Conservation (phyloP, 805 yeast species). For the Zygosaccharomyces gambellarensis region DNA sequence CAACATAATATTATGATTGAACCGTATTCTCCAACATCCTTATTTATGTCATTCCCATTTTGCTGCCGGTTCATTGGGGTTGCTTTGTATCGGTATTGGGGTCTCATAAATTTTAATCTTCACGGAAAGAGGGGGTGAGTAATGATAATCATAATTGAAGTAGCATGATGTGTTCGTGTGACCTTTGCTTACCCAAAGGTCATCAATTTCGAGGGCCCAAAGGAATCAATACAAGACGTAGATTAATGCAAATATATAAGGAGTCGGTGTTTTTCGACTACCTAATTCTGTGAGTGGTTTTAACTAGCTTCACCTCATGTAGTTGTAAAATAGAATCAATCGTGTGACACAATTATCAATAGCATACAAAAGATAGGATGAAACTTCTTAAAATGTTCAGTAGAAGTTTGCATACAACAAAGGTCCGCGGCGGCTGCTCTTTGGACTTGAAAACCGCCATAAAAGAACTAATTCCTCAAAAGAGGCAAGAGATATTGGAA, state of each 20-base stretch:
- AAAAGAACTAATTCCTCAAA: conserved; percentile 39
- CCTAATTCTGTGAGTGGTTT: background rate
- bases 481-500: conserved; percentile 37
- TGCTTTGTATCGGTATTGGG: background rate
- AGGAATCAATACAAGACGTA: background rate
- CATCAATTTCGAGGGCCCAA: background rate
- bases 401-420: conserved; percentile 10
- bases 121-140: background rate
- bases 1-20: background rate
- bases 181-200: background rate
- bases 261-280: background rate
- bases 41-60: background rate
- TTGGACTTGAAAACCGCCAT: conserved; percentile 25
- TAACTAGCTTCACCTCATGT: background rate
- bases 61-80: background rate
- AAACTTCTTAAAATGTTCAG: background rate
- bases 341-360: conserved; percentile 13
- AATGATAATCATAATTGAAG: background rate
- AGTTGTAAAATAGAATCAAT: conserved; percentile 5
- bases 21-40: background rate
- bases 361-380: conserved; percentile 10
- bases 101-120: background rate
- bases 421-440: conserved; percentile 2
- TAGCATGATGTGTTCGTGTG: background rate
- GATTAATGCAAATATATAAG: background rate